Base-by-base conservation (phyloP, 139 green algal species). In the Marvania coccoides region DNA sequence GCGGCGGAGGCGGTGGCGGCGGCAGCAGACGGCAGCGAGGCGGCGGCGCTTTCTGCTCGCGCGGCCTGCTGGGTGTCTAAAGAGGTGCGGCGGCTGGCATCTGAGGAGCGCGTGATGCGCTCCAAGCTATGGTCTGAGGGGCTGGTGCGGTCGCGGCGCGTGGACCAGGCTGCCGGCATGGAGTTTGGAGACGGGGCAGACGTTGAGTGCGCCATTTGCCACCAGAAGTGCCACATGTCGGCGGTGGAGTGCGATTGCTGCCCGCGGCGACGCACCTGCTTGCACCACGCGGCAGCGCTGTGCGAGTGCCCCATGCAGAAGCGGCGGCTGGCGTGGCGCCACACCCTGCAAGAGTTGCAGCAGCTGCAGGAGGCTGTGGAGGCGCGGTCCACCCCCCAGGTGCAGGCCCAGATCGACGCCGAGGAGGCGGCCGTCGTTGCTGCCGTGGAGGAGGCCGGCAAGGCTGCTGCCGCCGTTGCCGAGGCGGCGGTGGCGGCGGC, bases 211-310 rank as follows among this genome's bases (percentile, higher is more conserved):
- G 61, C 63, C 28, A 73, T 81, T 47, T 85, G 79, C 75, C 72
- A 78, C 39, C 34, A 66, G 12, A 72, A 76, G 58, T 42, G 72
- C 23, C 74, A 76, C 56, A 29, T 79, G 30, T 34, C 63, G 29
- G 77, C 67, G 2, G 63, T 91, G 61, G 83, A 90, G 76, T 91
- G 85, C 51, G 54, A 75, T 33, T 83, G 78, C 76, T 83, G 76
- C 64, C 67, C 75, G 10, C 65, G 81, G 2, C 71, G 75, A 26
- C 61, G 57, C 6, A 73, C 69, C 33, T 91, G 85, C 67, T 63
- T 74, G n/a, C 75, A 80, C 35, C 84, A 90, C 62, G 77, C 68
- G 1, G 37, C 62, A 38, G 42, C 72, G 45, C 66, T 96, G 64
- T 96, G 89, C 65, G 83, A 88, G 12, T 95, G 89, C 58, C 31